Percentiles rank a stretch among this genome's conserved stretches.
phyloP scores from a whole-genome alignment of 31 red algal genomes.

The Odonthalia washingtoniensis region DNA sequence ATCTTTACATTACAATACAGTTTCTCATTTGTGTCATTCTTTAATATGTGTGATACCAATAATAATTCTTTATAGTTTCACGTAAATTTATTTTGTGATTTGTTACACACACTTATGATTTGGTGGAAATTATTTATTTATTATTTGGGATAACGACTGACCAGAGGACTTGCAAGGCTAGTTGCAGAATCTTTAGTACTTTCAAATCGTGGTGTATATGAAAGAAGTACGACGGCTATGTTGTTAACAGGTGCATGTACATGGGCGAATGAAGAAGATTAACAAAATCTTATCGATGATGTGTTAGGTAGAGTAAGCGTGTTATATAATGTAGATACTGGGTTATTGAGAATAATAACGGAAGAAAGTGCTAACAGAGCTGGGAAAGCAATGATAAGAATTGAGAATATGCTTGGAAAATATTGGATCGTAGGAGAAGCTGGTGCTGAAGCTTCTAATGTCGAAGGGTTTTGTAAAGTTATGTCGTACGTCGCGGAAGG shows the following conservation, averaged over 20 bases:
- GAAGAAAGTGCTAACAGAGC: background rate
- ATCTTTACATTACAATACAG: too few relatives aligned
- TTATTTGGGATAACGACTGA: too few relatives aligned
- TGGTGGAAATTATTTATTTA: too few relatives aligned
- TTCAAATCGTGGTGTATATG: too few relatives aligned
- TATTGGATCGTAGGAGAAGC: background rate
- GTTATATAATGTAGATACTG: too few relatives aligned
- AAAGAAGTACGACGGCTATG: background rate
- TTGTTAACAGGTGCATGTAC: background rate
- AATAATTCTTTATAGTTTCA: too few relatives aligned
- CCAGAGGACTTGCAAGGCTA: too few relatives aligned
- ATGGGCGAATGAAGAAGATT: background rate
- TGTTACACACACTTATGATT: too few relatives aligned
- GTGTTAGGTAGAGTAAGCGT: background rate
- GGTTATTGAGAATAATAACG: background rate
- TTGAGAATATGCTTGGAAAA: background rate
- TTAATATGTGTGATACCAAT: too few relatives aligned
- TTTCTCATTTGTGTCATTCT: too few relatives aligned
- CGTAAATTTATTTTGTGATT: too few relatives aligned
- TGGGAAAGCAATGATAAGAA: background rate
- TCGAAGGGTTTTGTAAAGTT: background rate
- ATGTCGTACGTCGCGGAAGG: slow-evolving; percentile 1
- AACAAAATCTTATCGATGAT: background rate
- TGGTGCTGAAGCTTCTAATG: background rate
- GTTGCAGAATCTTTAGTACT: too few relatives aligned